Percentiles rank a stretch among this genome's conserved stretches.
These are phyloP conservation scores for Ophidiomyces ophidiicola DNA, from an alignment of 2,329 filamentous ascomycete species.

Conservation along the genomic window DNA sequence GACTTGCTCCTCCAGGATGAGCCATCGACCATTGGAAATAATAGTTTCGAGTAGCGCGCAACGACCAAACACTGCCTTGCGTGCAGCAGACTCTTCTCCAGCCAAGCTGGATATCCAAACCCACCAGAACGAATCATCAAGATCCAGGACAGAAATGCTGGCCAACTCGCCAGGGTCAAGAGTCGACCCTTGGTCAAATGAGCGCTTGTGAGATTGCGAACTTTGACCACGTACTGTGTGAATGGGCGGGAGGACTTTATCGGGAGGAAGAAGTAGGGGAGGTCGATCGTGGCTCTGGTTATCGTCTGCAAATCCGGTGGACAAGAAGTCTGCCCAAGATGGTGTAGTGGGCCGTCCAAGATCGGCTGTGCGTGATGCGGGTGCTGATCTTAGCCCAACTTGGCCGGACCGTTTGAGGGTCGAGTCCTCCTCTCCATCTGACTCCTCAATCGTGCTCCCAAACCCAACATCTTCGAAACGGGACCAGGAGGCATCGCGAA, in stretches of 20 bases:
- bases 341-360: conserved; percentile 79
- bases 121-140: conserved; percentile 99
- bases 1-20: conserved; percentile 92
- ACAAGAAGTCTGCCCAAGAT: conserved; percentile 96
- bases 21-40: conserved; percentile 71
- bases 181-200: conserved; percentile 53
- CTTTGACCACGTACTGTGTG: conserved; percentile 59
- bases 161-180: conserved; percentile 89
- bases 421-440: conserved; percentile 40
- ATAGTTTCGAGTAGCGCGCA: conserved; percentile 85
- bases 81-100: conserved; percentile 68
- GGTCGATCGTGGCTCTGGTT: conserved; percentile 51
- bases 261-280: conserved; percentile 64
- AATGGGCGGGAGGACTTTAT: conserved; percentile 82
- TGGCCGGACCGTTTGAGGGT: conserved; percentile 27
- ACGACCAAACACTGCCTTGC: conserved; percentile 87
- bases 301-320: conserved; percentile 76
- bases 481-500: conserved; percentile 86
- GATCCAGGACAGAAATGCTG: conserved; percentile 70
- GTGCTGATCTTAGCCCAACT: conserved; percentile 50
- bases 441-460: conserved; percentile 59
- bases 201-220: conserved; percentile 69
- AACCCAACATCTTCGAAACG: conserved; percentile 94
- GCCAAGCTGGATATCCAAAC: conserved; percentile 97
- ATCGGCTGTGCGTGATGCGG: conserved; percentile 54